phyloP scores from a whole-genome alignment of 805 yeast genomes.

The Pichia nakasei region DNA sequence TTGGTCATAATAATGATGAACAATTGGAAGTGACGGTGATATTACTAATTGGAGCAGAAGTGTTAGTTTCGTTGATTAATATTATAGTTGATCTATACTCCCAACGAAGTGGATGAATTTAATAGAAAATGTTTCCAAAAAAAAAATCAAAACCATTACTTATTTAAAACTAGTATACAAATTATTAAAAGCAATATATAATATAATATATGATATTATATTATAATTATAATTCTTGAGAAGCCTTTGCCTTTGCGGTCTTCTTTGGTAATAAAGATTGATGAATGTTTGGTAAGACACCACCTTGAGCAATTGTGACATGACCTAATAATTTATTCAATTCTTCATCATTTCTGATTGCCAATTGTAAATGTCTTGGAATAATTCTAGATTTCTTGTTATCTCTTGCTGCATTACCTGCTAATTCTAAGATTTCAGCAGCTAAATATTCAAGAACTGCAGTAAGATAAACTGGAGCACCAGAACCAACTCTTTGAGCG shows the following conservation, averaged over 20 bases:
- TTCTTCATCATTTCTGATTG: slow-evolving; percentile 98
- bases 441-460: slow-evolving; percentile 95
- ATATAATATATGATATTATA: not conserved
- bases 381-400: slow-evolving; percentile 97
- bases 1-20: slow-evolving; percentile 92
- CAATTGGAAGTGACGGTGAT: slow-evolving; percentile 87
- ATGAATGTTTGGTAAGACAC: slow-evolving; percentile 97
- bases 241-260: slow-evolving; percentile 45
- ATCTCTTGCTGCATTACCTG: slow-evolving; percentile 99
- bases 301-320: slow-evolving; percentile 98
- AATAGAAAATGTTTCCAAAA: no score
- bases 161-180: no score
- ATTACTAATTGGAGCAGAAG: slow-evolving; percentile 85
- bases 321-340: slow-evolving; percentile 86
- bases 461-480: slow-evolving; percentile 97
- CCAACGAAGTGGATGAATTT: slow-evolving; percentile 6
- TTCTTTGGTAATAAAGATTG: slow-evolving; percentile 73
- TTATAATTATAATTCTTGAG: slow-evolving; percentile 44
- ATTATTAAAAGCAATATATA: no score
- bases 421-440: slow-evolving; percentile 96
- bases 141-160: no score
- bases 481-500: slow-evolving; percentile 98
- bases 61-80: slow-evolving; percentile 77
- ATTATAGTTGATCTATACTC: slow-evolving; percentile 39
- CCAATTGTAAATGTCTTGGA: slow-evolving; percentile 97